Evolutionary conservation across 352 stramenopile genomes (phyloP).

Genomic region (Phytophthora pisi): DNA sequence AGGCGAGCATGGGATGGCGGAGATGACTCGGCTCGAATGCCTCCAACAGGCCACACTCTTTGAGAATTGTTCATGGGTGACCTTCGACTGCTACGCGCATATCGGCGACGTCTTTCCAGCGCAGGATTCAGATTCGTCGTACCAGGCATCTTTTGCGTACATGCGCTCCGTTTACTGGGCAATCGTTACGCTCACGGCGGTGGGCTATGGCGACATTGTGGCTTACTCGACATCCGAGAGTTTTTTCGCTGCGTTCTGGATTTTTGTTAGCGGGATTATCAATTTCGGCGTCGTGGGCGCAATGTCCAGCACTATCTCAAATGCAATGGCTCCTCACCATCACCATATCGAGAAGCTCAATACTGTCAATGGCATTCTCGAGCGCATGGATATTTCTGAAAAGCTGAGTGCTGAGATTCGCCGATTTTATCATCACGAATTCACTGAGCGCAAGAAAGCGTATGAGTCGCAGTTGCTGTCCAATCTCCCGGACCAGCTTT

Average conservation of each 20-base stretch:
- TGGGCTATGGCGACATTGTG: constrained; percentile 82
- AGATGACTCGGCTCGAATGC: constrained; percentile 34
- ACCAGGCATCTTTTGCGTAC: constrained; percentile 69
- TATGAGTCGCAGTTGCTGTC: constrained; percentile 78
- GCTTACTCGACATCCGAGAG: constrained; percentile 78
- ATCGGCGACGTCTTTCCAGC: constrained; percentile 53
- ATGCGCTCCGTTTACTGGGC: constrained; percentile 79
- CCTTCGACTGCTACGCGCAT: constrained; percentile 72
- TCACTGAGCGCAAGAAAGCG: constrained; percentile 57
- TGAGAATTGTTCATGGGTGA: constrained; percentile 77
- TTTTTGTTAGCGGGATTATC: constrained; percentile 75
- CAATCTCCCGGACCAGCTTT: constrained; percentile 74
- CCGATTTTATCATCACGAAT: constrained; percentile 80
- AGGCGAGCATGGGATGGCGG: background rate
- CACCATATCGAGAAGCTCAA: constrained; percentile 81
- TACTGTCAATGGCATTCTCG: constrained; percentile 74
- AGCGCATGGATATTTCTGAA: constrained; percentile 62
- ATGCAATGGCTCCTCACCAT: constrained; percentile 59
- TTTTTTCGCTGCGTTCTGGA: constrained; percentile 78
- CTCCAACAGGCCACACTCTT: constrained; percentile 60
- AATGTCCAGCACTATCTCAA: constrained; percentile 83
- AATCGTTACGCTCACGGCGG: constrained; percentile 70
- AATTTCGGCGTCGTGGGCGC: constrained; percentile 83
- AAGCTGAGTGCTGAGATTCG: constrained; percentile 68
- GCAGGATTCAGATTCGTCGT: constrained; percentile 43